Percentiles rank a stretch among this genome's conserved stretches.
Evolutionary conservation across 306 rosid species (phyloP).

Genomic region (Rosa multiflora): DNA sequence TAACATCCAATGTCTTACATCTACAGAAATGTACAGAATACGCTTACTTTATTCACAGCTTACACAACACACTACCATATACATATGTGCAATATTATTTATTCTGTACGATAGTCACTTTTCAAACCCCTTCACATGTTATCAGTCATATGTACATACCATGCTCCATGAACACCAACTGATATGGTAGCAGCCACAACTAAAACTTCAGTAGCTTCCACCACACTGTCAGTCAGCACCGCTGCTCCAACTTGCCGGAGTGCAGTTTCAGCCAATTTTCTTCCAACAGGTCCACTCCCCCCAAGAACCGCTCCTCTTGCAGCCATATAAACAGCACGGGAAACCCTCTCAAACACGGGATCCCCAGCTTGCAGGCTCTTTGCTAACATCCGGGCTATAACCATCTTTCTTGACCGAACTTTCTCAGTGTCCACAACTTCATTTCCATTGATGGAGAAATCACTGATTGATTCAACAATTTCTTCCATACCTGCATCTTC

Average conservation of each 20-base stretch:
- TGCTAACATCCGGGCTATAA: conserved; percentile 63
- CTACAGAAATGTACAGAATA: not conserved
- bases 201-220: conserved; percentile 76
- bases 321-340: conserved; percentile 56
- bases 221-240: conserved; percentile 48
- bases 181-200: conserved; percentile 71
- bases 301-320: conserved; percentile 74
- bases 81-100: conserved; percentile 5
- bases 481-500: conserved; percentile 68
- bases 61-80: conserved; percentile 11
- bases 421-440: conserved; percentile 36
- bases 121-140: conserved; percentile 18
- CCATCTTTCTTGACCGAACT: conserved; percentile 51
- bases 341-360: conserved; percentile 78
- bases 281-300: conserved; percentile 67
- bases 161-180: conserved; percentile 73
- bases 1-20: conserved; percentile 2
- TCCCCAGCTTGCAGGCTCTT: conserved; percentile 92
- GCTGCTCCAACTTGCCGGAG: conserved; percentile 77
- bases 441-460: conserved; percentile 30
- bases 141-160: conserved; percentile 60
- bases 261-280: conserved; percentile 61
- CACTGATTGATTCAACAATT: conserved; percentile 62
- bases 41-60: not conserved
- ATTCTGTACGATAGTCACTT: not conserved